Conservation (phyloP, 768 basidiomycete species). For the Clitopilus passeckerianus region DNA sequence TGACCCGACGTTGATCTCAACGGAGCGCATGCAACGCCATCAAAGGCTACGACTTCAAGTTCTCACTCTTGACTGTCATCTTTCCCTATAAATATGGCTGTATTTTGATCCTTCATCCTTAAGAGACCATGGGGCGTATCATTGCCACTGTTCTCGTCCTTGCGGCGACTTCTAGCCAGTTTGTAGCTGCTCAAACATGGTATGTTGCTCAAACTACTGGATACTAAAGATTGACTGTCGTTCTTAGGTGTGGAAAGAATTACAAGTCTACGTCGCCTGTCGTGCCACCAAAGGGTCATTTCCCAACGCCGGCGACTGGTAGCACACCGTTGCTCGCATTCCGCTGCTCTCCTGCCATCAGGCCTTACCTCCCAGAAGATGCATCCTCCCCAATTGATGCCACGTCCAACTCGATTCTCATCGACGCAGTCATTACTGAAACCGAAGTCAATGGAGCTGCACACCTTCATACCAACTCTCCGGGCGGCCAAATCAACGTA, state of each 20-base stretch:
- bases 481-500: conserved; percentile 28
- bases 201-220: background rate
- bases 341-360: conserved; percentile 53
- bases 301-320: conserved; percentile 31
- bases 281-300: conserved; percentile 43
- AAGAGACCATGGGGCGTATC: background rate
- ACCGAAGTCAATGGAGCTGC: conserved; percentile 40
- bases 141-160: background rate
- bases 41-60: background rate
- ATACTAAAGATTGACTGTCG: background rate
- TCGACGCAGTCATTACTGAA: conserved; percentile 48
- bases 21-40: background rate
- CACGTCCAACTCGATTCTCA: conserved; percentile 38
- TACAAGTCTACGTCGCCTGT: conserved; percentile 40
- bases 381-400: conserved; percentile 16
- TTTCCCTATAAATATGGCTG: background rate
- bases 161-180: background rate
- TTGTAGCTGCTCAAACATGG: conserved; percentile 1
- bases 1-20: background rate
- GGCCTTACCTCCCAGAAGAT: conserved; percentile 58
- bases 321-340: conserved; percentile 45
- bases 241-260: conserved; percentile 51
- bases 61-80: background rate
- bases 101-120: background rate
- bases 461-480: conserved; percentile 28